Conservation (phyloP, 2,329 filamentous ascomycete genomes). For the Helotiales sp. region DNA sequence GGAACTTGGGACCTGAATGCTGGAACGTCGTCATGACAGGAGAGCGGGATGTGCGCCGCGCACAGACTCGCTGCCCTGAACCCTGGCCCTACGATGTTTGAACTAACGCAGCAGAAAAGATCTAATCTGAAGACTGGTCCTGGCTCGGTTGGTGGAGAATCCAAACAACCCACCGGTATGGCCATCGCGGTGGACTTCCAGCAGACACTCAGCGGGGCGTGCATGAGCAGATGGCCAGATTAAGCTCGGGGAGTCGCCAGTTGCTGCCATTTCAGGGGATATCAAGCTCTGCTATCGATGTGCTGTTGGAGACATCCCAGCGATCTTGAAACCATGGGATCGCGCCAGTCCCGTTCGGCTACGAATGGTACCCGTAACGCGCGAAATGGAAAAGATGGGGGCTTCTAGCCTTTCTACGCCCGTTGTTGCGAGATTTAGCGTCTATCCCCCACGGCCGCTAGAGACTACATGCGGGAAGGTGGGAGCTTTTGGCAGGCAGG, state of each 20-base stretch:
- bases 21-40: not conserved
- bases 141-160: not conserved
- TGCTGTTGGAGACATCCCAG: slow-evolving; percentile 12
- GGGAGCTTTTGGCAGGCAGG: not conserved
- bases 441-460: slow-evolving; percentile 1
- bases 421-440: slow-evolving; percentile 18
- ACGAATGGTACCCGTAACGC: not conserved
- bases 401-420: slow-evolving; percentile 24
- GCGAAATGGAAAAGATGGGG: not conserved
- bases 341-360: slow-evolving; percentile 8
- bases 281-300: slow-evolving; percentile 5
- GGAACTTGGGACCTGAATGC: not conserved
- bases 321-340: slow-evolving; percentile 23
- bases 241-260: not conserved
- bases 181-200: not conserved
- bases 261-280: not conserved
- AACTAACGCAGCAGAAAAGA: slow-evolving; percentile 2
- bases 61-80: slow-evolving; percentile 7
- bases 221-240: not conserved
- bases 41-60: slow-evolving; percentile 7
- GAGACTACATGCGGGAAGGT: not conserved
- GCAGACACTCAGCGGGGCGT: not conserved
- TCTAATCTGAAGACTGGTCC: not conserved
- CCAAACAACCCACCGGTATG: not conserved
- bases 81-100: slow-evolving; percentile 8